Percentiles rank a stretch among this genome's conserved stretches.
phyloP scores from a whole-genome alignment of 495 filamentous ascomycete genomes.

The Schizothecium vesticola region DNA sequence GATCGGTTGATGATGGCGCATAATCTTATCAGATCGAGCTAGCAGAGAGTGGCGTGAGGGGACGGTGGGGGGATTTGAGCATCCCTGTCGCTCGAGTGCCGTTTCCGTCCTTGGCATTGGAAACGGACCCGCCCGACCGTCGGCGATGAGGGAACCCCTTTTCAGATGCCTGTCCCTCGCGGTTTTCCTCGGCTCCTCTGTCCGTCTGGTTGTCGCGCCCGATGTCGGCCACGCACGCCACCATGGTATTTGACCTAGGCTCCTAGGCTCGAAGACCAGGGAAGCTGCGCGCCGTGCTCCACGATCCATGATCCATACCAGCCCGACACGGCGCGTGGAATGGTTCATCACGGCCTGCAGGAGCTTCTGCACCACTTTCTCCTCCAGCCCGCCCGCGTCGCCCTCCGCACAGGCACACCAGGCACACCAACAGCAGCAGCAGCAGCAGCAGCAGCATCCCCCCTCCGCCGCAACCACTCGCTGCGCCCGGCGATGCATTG shows the following conservation, averaged over 20 bases:
- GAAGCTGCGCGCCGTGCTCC: neutral
- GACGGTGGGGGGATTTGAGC: neutral
- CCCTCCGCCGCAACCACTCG: slow-evolving; percentile 16
- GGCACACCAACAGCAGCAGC: neutral
- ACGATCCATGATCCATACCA: neutral
- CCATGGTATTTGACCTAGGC: neutral
- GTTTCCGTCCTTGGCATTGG: neutral
- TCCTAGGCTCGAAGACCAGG: neutral
- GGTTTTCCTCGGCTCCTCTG: neutral
- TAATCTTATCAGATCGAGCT: slow-evolving; percentile 10
- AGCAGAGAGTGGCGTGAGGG: neutral
- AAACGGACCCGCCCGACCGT: neutral
- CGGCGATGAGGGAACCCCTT: neutral
- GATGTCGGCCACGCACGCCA: neutral
- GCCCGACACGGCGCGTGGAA: neutral
- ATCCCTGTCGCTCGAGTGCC: neutral
- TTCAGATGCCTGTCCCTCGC: neutral
- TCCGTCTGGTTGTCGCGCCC: neutral
- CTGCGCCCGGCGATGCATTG: slow-evolving; percentile 28
- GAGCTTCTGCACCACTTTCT: neutral
- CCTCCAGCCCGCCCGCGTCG: neutral
- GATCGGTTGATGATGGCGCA: neutral
- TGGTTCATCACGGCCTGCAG: neutral
- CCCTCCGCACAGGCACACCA: neutral
- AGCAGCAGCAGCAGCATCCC: neutral